Percentiles rank a stretch among this genome's conserved stretches.
Evolutionary conservation across 2,329 filamentous ascomycete genomes (phyloP).

Genomic region (Xylaria sp.): DNA sequence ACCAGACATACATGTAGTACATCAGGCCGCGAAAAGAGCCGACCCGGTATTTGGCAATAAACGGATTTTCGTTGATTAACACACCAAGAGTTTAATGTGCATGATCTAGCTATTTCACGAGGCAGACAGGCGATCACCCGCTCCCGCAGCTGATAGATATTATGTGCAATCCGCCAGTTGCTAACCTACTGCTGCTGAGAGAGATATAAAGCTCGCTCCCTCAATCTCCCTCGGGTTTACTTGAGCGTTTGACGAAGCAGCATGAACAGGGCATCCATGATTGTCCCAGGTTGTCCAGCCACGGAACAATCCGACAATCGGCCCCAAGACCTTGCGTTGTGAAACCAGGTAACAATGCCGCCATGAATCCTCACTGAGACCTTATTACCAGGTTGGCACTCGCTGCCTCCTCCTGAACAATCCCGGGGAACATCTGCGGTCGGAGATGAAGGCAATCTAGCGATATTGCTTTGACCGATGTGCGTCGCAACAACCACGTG

Average conservation of each 20-base stretch:
- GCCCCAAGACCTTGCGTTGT: constrained; percentile 17
- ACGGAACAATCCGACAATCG: constrained; percentile 13
- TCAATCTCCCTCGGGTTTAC: background rate
- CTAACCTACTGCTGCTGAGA: no score
- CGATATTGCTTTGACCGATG: constrained; percentile 7
- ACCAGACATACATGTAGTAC: background rate
- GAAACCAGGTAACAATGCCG: constrained; percentile 18
- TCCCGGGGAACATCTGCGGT: background rate
- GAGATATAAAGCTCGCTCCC: no score
- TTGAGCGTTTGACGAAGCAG: constrained; percentile 12
- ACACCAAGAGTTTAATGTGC: no score
- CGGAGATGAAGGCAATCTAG: constrained; percentile 21
- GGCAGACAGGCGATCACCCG: constrained; percentile 18
- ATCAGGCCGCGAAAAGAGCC: background rate
- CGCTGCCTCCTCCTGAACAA: constrained; percentile 8
- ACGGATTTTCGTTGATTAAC: background rate
- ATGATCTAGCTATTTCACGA: no score
- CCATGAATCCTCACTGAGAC: constrained; percentile 11
- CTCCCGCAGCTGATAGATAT: constrained; percentile 6
- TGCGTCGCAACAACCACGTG: constrained; percentile 7
- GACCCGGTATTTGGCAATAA: constrained; percentile 8
- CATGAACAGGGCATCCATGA: background rate
- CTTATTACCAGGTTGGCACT: background rate
- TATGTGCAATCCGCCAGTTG: background rate
- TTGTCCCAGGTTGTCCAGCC: background rate